Evolutionary conservation across 495 filamentous ascomycete genomes (phyloP).

Genomic region (Poronia punctata): DNA sequence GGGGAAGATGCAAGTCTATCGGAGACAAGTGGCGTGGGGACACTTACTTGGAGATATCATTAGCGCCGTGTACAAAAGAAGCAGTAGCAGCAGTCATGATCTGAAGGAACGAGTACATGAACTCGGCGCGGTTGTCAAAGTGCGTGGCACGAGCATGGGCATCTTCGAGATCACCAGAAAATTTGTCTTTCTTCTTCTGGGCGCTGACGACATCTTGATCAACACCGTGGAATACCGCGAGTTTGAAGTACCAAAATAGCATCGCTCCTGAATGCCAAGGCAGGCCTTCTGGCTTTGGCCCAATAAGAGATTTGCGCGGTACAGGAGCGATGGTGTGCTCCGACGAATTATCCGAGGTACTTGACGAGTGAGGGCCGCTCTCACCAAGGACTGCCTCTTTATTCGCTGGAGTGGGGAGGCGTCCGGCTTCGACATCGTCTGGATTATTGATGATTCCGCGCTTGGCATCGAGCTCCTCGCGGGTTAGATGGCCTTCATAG

Average conservation of each 20-base stretch:
- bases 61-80: conserved; percentile 74
- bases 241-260: conserved; percentile 41
- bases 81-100: conserved; percentile 66
- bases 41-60: conserved; percentile 61
- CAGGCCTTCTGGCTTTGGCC: conserved; percentile 27
- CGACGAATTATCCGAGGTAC: conserved; percentile 1
- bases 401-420: conserved; percentile 13
- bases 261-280: conserved; percentile 32
- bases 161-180: conserved; percentile 48
- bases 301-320: conserved; percentile 21
- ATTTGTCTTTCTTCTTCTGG: conserved; percentile 29
- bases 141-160: conserved; percentile 56
- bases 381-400: conserved; percentile 18
- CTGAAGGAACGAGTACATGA: conserved; percentile 70
- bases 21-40: neutral
- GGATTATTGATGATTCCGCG: conserved; percentile 17
- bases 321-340: conserved; percentile 13
- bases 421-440: conserved; percentile 19
- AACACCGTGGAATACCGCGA: conserved; percentile 50
- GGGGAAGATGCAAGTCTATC: too few species aligned
- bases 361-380: conserved; percentile 13
- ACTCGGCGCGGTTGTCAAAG: conserved; percentile 71
- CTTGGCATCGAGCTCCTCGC: conserved; percentile 39
- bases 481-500: conserved; percentile 43
- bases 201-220: conserved; percentile 51